Base-by-base conservation (phyloP, 2,329 filamentous ascomycete species). In the Clarireedia homoeocarpa region DNA sequence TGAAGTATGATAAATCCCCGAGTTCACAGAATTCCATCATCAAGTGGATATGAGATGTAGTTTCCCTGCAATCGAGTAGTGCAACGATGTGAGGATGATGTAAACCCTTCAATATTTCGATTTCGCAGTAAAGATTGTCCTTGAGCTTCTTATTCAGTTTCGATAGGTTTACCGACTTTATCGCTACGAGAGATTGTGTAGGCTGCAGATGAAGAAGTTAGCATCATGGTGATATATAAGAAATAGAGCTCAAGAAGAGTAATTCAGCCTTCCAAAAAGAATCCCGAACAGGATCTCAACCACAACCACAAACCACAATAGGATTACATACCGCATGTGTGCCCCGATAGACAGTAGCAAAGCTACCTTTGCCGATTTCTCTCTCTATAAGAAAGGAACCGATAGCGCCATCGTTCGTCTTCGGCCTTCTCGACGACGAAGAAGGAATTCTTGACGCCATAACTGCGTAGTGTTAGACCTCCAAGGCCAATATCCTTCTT, bases 21-120 rank as follows among this genome's bases (percentile, higher is more conserved):
- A 99, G 81, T 69, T 95, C 90, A 74, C 94, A 97, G 73, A 95
- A 97, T 74, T 99, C 94, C 92, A 97, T 99, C 61, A 97, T 86
- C 57, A 99, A 81, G 73, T 99, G 94, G 73, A 97, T 96, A 68
- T 95, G 89, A 23, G 86, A 85, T 3, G 83, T 77, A 0, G 89
- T 87, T 71, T 97, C 91, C 71, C 92, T 81, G 75, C 91, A 96
- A 73, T 96, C 90, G 75, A 96, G 91, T 48, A 99, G 85, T 64
- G 91, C 89, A 63, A 97, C 94, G 65, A 99, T 96, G 70, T 99
- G 94, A 27, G 94, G 94, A 72, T 99, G 94, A 58, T 94, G 88
- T 27, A 99, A 81, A 61, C 84, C 89, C 73, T 94, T 94, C 68
- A 99, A 84, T 62, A 99, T 99, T 65, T 92, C 82, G 70, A 99